These are phyloP conservation scores for Mortierella sp. DNA, from an alignment of 371 early-diverging fungal genomes.

Conservation along the genomic window DNA sequence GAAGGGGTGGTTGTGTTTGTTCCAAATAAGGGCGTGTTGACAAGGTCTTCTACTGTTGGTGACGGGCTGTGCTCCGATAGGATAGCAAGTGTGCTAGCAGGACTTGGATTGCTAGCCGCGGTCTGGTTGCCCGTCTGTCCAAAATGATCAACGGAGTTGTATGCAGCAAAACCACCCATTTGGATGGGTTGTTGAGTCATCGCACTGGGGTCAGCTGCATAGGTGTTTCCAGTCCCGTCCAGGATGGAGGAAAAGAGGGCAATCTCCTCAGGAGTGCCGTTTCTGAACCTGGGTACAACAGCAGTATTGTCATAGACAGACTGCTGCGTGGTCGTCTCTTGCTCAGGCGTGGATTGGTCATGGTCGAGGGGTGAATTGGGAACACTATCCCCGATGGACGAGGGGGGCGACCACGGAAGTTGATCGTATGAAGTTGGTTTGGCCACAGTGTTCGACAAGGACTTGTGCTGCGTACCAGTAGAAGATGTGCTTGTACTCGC, in stretches of 20 bases:
- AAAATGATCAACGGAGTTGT: background rate
- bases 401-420: conserved; percentile 56
- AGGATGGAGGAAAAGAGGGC: conserved; percentile 33
- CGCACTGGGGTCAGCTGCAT: conserved; percentile 4
- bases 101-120: conserved; percentile 8
- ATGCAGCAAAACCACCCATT: background rate
- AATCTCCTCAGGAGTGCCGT: conserved; percentile 32
- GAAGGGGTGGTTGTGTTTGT: conserved; percentile 1
- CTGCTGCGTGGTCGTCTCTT: conserved; percentile 9
- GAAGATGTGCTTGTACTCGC: background rate
- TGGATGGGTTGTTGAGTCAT: background rate
- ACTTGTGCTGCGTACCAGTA: conserved; percentile 11
- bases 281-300: conserved; percentile 30
- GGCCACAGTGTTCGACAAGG: conserved; percentile 13
- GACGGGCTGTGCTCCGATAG: conserved; percentile 31
- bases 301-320: conserved; percentile 24
- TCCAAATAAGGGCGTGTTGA: conserved; percentile 30
- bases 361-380: conserved; percentile 41
- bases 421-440: conserved; percentile 27
- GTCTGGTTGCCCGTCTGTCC: background rate
- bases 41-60: conserved; percentile 29
- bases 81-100: conserved; percentile 22
- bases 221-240: conserved; percentile 32
- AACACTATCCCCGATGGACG: conserved; percentile 52
- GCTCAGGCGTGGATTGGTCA: conserved; percentile 29